Conservation (phyloP, 192 early-diverging fungal species). For the Oehlia diaphana region DNA sequence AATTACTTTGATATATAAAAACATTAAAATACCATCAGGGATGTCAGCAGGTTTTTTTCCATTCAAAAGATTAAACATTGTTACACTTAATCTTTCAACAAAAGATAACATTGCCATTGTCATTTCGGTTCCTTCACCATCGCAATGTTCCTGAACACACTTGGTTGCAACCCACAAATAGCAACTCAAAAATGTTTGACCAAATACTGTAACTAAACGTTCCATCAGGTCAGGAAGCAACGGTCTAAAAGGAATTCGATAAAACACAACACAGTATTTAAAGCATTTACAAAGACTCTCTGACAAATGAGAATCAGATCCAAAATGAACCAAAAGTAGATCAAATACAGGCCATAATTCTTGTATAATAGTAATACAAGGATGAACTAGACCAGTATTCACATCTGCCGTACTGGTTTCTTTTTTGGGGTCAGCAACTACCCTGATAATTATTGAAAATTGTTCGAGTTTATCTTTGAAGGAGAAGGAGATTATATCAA, state of each 20-base stretch:
- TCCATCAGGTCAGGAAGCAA: constrained; percentile 61
- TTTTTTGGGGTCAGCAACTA: constrained; percentile 16
- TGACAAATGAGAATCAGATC: constrained; percentile 45
- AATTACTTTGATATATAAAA: too few relatives aligned
- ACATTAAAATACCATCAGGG: constrained; percentile 62
- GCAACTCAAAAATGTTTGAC: constrained; percentile 59
- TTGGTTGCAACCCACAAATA: constrained; percentile 82
- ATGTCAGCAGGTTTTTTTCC: constrained; percentile 52
- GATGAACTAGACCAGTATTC: constrained; percentile 53
- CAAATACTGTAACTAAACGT: constrained; percentile 65
- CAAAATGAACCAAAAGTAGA: constrained; percentile 52
- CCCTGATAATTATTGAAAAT: constrained; percentile 10
- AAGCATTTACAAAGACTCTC: constrained; percentile 59
- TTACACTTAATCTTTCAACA: constrained; percentile 63
- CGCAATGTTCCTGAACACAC: constrained; percentile 64
- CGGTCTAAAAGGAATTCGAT: constrained; percentile 53
- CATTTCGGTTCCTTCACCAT: constrained; percentile 50
- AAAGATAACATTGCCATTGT: constrained; percentile 49
- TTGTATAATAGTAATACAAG: constrained; percentile 63
- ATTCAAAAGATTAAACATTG: constrained; percentile 59
- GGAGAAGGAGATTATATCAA: not conserved
- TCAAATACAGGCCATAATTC: constrained; percentile 78
- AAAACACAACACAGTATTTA: constrained; percentile 58
- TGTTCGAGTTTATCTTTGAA: constrained; percentile 37
- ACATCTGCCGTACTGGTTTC: not conserved